Evolutionary conservation across 164 flowering plant genomes (phyloP).

Genomic region (Aristolochia fimbriata): DNA sequence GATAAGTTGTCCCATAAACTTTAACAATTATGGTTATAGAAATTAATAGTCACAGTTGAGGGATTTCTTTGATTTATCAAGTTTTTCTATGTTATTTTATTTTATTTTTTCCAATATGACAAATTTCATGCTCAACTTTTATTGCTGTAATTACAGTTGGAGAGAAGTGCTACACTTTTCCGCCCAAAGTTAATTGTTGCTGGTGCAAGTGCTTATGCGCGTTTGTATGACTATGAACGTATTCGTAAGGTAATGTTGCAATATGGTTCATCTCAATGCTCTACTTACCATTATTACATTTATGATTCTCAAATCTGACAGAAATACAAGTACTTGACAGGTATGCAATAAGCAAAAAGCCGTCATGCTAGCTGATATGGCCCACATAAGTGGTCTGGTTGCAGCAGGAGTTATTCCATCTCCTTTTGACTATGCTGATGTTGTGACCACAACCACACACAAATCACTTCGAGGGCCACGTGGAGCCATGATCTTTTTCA

Average conservation of each 20-base stretch:
- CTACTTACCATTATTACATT: neutral
- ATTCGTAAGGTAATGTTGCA: constrained; percentile 65
- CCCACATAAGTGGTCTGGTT: constrained; percentile 97
- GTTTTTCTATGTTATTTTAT: too few species aligned
- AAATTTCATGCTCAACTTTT: neutral
- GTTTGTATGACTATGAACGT: constrained; percentile 81
- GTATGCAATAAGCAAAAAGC: constrained; percentile 96
- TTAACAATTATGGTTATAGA: too few species aligned
- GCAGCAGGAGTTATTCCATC: constrained; percentile 98
- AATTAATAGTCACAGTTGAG: too few species aligned
- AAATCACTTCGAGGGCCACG: constrained; percentile 99
- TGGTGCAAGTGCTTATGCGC: constrained; percentile 99
- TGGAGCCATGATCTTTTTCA: constrained; percentile 89
- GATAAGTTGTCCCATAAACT: neutral
- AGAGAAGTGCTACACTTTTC: constrained; percentile 85
- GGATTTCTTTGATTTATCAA: too few species aligned
- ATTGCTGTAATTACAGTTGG: constrained; percentile 43
- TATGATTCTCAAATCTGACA: neutral
- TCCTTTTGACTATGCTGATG: constrained; percentile 96
- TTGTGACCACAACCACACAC: constrained; percentile 98
- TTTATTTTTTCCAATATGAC: too few species aligned
- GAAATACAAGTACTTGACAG: constrained; percentile 21
- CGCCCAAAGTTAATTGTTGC: constrained; percentile 93
- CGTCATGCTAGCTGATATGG: constrained; percentile 97
- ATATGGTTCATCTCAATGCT: neutral